Conservation (phyloP, 768 basidiomycete genomes). For the Lactarius trivialis region DNA sequence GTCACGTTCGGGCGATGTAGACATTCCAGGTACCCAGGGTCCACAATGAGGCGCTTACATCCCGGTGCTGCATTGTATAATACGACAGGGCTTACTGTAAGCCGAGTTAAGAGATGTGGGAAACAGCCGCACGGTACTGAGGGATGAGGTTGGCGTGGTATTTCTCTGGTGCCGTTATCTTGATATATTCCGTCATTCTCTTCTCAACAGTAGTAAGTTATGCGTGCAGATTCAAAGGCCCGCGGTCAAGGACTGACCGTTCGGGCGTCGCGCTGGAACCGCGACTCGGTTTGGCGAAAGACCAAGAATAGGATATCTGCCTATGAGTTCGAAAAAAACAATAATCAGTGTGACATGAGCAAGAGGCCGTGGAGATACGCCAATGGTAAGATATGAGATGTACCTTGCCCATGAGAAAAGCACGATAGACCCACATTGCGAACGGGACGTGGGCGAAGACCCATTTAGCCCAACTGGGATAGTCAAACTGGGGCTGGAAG, state of each 20-base stretch:
- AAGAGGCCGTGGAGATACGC: not conserved
- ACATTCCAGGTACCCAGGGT: constrained; percentile 51
- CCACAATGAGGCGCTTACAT: constrained; percentile 58
- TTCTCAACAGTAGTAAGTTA: constrained; percentile 21
- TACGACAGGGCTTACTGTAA: too few relatives aligned
- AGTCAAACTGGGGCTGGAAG: constrained; percentile 36
- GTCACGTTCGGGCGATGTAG: constrained; percentile 49
- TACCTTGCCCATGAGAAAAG: constrained; percentile 41
- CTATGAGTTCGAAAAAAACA: constrained; percentile 2
- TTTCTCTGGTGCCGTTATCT: constrained; percentile 36
- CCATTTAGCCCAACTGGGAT: constrained; percentile 44
- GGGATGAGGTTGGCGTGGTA: constrained; percentile 38
- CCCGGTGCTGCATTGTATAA: constrained; percentile 44
- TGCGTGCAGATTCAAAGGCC: not conserved
- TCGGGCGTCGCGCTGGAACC: not conserved
- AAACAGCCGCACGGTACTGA: constrained; percentile 38
- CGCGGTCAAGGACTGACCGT: constrained; percentile 6
- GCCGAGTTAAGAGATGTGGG: not conserved
- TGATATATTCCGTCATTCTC: constrained; percentile 42
- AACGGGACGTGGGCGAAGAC: constrained; percentile 48
- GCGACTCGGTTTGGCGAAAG: constrained; percentile 5
- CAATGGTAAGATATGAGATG: not conserved
- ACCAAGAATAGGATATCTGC: not conserved
- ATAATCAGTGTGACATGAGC: too few relatives aligned
- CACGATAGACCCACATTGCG: constrained; percentile 42